Evolutionary conservation across 176 grass and related monocot genomes (phyloP), one percentile per base, ranked within the genome.

Genomic region (Lolium rigidum): DNA sequence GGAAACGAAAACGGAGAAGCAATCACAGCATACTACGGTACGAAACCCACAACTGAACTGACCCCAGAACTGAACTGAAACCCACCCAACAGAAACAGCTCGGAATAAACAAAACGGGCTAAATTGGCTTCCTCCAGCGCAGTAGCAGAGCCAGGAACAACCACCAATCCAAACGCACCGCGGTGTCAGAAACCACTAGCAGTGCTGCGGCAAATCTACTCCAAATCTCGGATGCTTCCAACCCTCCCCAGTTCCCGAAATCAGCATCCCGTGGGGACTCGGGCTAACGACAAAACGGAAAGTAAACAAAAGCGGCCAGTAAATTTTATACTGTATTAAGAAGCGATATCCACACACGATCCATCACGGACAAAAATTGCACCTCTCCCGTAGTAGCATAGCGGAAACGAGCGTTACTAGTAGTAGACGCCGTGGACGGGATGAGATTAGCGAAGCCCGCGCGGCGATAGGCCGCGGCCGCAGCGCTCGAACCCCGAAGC

Each of bases 201-300:
- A 50, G 76, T 43, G 51, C 41, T 7, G 26, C 43, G 83, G 49
- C 62, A 84, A 52, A 68, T 52, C 18, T n/a, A 35, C 31, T 35
- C 1, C 50, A 22, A 43, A 10, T 76, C 76, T 11, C 60, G 16
- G 50, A 79, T 79, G 75, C 56, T 84, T 74, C 87, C 48, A 24
- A 68, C 37, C 70, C 17, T 68, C 70, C 70, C 70, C 63, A 49
- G 72, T 2, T 68, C 70, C 51, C 63, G 67, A 84, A 81, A 82
- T 52, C 70, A 60, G 46, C 60, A 60, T 26, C 49, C 20, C 47
- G 51, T 10, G 82, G 43, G 37, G 21, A 61, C 72, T 38, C 74
- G 56, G 9, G 72, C 20, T 67, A 79, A 83, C 66, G 37, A 67
- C 74, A 79, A 76, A 56, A 57, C 79, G 46, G 20, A 7, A 35